Evolutionary conservation across 2,329 filamentous ascomycete species (phyloP), one percentile per base, ranked within the genome.

Genomic region (Sarocladium strictum): DNA sequence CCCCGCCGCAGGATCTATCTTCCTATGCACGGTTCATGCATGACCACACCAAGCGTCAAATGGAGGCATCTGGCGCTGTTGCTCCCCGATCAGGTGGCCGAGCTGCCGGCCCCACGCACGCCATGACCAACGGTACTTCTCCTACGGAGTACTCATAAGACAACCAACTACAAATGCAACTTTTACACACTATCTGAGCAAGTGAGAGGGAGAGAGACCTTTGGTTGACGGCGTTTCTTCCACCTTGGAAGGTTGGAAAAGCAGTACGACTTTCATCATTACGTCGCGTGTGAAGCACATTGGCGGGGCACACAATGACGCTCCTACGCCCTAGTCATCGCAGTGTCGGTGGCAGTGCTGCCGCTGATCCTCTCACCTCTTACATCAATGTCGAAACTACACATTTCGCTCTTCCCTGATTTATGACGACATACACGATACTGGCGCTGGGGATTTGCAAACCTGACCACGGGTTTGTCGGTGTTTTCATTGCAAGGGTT

Each of bases 21-120:
- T 79, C 67, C 52, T 87, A 87, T 61, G 71, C 82, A 14, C 76
- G 76, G 57, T 79, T 75, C 55, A 86, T 87, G 79, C 80, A 83
- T 63, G 75, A 79, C 54, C 81, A 86, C 70, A 86, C 83, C 58
- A 84, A 83, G 72, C 73, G 76, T 55, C 83, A 85, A 65, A 84
- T 87, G 80, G 81, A 86, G 58, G 72, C 74, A 3, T 73, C 75
- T 11, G 73, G 77, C 1, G 62, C 64, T 24, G 58, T 56, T 29
- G 55, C 60, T 2, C 54, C 61, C 24, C 58, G 58, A 32, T 60
- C 61, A 3, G 54, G 54, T 37, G 35, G 32, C 40, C 43, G 54
- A 19, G 56, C 53, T 45, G 52, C 55, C 52, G 52, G 56, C 51
- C 53, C 55, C 33, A 40, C 37, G n/a, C 50, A 56, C n/a, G 43